These are phyloP conservation scores for Trichoderma pleuroti DNA, from an alignment of 2,329 filamentous ascomycete genomes.

Conservation along the genomic window DNA sequence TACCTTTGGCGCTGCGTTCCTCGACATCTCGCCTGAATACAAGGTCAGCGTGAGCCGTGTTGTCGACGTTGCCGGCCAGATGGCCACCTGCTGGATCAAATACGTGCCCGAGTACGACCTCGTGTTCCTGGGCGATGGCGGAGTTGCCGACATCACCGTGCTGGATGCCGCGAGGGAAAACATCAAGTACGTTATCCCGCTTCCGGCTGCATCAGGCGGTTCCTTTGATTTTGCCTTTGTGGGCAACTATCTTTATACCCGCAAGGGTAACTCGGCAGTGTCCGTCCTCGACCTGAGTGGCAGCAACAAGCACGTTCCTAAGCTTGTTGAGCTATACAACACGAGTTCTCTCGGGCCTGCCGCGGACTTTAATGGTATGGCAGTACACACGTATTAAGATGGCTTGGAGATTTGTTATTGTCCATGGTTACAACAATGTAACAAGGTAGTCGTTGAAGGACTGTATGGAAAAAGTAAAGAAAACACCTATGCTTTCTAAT, in stretches of 20 bases:
- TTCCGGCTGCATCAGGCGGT: neutral
- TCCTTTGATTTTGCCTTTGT: neutral
- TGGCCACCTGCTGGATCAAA: neutral
- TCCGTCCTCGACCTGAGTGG: neutral
- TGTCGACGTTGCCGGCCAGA: neutral
- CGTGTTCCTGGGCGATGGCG: neutral
- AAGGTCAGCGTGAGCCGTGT: neutral
- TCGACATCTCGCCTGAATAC: neutral
- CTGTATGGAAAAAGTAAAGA: no score
- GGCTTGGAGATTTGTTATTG: neutral
- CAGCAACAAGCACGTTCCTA: neutral
- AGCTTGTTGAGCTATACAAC: neutral
- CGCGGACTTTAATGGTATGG: neutral
- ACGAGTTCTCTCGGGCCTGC: neutral
- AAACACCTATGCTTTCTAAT: neutral
- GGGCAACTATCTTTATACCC: neutral
- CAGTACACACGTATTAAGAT: neutral
- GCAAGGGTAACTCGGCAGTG: neutral
- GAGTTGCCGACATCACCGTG: neutral
- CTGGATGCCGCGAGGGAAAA: neutral
- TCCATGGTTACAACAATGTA: neutral
- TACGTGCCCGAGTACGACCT: neutral
- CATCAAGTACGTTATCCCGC: neutral
- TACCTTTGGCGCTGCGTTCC: neutral
- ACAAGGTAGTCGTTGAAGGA: neutral